These are phyloP conservation scores for Phytopythium helicoides DNA, from an alignment of 352 stramenopile species.

Conservation along the genomic window DNA sequence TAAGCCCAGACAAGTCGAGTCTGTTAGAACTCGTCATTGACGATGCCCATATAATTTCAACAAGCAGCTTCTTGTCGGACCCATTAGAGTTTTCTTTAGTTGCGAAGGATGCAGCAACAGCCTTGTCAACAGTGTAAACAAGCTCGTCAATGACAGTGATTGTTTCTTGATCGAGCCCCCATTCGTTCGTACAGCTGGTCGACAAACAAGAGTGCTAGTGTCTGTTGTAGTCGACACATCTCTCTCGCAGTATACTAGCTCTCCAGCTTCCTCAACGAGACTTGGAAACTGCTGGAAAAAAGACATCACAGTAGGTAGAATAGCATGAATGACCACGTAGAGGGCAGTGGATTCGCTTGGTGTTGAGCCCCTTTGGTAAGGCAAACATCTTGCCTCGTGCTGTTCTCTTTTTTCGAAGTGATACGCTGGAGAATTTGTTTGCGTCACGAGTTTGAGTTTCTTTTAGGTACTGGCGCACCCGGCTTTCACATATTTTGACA, in stretches of 20 bases:
- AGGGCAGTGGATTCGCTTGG: conserved; percentile 34
- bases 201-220: conserved; percentile 31
- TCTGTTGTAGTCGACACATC: conserved; percentile 20
- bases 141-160: conserved; percentile 38
- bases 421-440: conserved; percentile 36
- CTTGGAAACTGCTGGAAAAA: conserved; percentile 58
- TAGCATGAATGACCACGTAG: conserved; percentile 36
- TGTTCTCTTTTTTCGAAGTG: conserved; percentile 48
- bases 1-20: conserved; percentile 23
- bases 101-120: conserved; percentile 12
- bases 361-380: conserved; percentile 17
- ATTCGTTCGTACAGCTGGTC: conserved; percentile 29
- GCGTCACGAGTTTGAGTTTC: conserved; percentile 43
- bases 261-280: conserved; percentile 31
- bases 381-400: conserved; percentile 20
- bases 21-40: conserved; percentile 20
- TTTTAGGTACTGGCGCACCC: conserved; percentile 31
- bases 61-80: conserved; percentile 7
- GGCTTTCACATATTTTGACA: conserved; percentile 24
- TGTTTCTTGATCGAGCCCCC: conserved; percentile 23
- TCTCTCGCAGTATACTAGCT: conserved; percentile 8
- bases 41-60: conserved; percentile 21
- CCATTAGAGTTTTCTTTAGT: background rate
- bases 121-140: conserved; percentile 47
- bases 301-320: conserved; percentile 42